Conservation (phyloP, 2,329 filamentous ascomycete genomes). For the Alternaria consortialis region DNA sequence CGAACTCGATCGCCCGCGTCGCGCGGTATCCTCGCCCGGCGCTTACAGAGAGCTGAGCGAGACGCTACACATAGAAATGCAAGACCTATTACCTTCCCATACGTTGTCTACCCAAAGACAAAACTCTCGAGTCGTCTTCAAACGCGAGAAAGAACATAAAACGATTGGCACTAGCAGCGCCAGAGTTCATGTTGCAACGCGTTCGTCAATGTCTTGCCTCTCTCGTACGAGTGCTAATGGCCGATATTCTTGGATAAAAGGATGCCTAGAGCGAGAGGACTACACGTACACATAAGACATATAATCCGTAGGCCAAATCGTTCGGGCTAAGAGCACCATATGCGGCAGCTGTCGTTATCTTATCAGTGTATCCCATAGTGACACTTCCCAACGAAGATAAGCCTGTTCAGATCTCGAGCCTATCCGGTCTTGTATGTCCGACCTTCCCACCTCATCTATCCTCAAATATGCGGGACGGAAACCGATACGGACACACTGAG, state of each 20-base stretch:
- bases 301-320: not conserved
- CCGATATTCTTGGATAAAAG: conserved; percentile 1
- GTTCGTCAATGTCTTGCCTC: conserved; percentile 23
- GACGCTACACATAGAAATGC: conserved; percentile 41
- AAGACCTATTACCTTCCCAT: conserved; percentile 33
- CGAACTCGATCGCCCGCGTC: conserved; percentile 23
- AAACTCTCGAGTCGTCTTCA: conserved; percentile 22
- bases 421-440: conserved; percentile 1
- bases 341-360: conserved; percentile 8
- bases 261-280: not conserved
- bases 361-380: conserved; percentile 9
- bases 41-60: conserved; percentile 40
- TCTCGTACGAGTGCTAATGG: conserved; percentile 3
- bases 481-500: conserved; percentile 2
- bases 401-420: conserved; percentile 1
- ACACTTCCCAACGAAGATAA: not conserved
- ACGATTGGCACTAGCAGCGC: conserved; percentile 20
- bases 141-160: conserved; percentile 18
- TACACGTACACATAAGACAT: not conserved
- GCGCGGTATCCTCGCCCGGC: conserved; percentile 27
- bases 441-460: conserved; percentile 8
- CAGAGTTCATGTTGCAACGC: conserved; percentile 19
- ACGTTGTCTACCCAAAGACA: conserved; percentile 6
- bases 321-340: conserved; percentile 1
- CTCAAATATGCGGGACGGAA: not conserved